Percentiles rank a stretch among this genome's conserved stretches.
Conservation (phyloP, 78 protist genomes). For the Emiliania huxleyi region DNA sequence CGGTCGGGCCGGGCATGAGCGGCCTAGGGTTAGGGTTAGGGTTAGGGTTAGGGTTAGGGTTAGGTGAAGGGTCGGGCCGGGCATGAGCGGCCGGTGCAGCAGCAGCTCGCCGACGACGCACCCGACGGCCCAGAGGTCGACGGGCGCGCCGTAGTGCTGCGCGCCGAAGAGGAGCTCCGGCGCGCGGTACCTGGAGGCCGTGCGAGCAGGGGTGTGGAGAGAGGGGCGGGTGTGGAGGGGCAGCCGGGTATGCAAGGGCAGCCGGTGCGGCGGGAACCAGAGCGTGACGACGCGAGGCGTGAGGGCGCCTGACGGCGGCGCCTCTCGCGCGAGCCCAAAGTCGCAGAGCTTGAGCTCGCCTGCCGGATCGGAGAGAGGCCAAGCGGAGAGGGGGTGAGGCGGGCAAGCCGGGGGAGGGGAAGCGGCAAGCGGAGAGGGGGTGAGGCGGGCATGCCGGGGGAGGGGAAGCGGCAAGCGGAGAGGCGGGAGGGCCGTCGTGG, state of each 20-base stretch:
- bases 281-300: constrained; percentile 27
- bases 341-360: constrained; percentile 47
- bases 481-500: too few species aligned
- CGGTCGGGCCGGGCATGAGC: constrained; percentile 18
- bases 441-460: too few species aligned
- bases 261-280: not conserved
- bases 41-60: constrained; percentile 87
- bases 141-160: not conserved
- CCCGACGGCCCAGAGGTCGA: constrained; percentile 40
- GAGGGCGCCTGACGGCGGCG: not conserved
- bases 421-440: too few species aligned
- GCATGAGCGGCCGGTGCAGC: constrained; percentile 24
- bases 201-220: not conserved
- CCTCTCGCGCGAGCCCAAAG: constrained; percentile 52
- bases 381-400: not conserved
- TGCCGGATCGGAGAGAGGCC: not conserved
- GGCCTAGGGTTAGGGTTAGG: too few species aligned
- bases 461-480: too few species aligned
- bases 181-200: constrained; percentile 28
- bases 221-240: too few species aligned
- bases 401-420: too few species aligned
- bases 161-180: constrained; percentile 59
- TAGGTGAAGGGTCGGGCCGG: constrained; percentile 65
- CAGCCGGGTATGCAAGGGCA: not conserved
- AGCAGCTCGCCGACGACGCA: constrained; percentile 42